These are phyloP conservation scores for Aureobasidium leucospermi DNA, from an alignment of 2,329 filamentous ascomycete species.

Conservation along the genomic window DNA sequence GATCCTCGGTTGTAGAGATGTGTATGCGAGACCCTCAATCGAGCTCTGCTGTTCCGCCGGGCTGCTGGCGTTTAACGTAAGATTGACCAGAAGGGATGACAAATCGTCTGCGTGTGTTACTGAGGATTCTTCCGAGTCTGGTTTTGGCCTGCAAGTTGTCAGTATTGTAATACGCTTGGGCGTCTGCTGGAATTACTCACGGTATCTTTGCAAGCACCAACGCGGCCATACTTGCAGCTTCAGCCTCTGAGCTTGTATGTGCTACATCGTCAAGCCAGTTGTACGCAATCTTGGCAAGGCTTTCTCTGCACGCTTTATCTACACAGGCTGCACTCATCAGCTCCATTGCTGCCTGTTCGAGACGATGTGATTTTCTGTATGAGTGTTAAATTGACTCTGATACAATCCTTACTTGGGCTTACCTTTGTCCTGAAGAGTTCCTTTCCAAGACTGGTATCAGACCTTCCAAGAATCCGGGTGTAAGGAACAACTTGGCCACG, in stretches of 20 bases:
- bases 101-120: conserved; percentile 36
- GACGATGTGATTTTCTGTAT: conserved; percentile 71
- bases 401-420: not conserved
- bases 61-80: conserved; percentile 54
- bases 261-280: conserved; percentile 84
- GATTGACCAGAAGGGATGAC: conserved; percentile 52
- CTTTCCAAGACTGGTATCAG: conserved; percentile 70
- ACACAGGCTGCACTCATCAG: conserved; percentile 89
- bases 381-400: conserved; percentile 14
- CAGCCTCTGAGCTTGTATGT: conserved; percentile 57
- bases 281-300: conserved; percentile 74
- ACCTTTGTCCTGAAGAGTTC: conserved; percentile 35
- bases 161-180: not conserved
- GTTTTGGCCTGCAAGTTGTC: not conserved
- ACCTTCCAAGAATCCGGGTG: conserved; percentile 74
- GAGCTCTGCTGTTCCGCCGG: conserved; percentile 51
- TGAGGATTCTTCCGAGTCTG: not conserved
- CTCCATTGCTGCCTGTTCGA: conserved; percentile 80
- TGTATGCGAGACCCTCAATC: conserved; percentile 87
- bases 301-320: conserved; percentile 71
- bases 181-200: not conserved
- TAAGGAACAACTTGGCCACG: conserved; percentile 73
- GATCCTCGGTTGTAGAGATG: conserved; percentile 75
- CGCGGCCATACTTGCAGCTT: conserved; percentile 44
- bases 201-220: conserved; percentile 50